A percentile compares a stretch with the other conserved stretches of the same genome.
Evolutionary conservation across 345 rosid species (phyloP).

Genomic region (Syzygium grande): DNA sequence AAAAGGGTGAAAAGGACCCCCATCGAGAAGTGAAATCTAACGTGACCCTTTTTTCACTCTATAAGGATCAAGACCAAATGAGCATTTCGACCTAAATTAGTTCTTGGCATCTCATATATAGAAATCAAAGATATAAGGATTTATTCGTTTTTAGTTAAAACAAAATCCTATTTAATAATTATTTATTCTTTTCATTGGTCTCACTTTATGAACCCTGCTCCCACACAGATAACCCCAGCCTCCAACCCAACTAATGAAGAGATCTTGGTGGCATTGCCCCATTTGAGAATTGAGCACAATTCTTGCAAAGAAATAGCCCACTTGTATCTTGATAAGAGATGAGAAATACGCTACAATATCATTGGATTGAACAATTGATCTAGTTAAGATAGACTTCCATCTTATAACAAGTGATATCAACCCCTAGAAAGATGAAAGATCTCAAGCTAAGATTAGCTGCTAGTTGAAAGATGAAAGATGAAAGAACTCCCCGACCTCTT

Average conservation of each 20-base stretch:
- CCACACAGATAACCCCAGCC: rapidly evolving
- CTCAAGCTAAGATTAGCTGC: background rate
- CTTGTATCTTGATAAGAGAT: background rate
- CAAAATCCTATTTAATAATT: background rate
- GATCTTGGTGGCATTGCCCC: background rate
- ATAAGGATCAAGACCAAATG: background rate
- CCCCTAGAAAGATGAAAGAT: background rate
- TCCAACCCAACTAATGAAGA: background rate
- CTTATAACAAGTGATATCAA: rapidly evolving
- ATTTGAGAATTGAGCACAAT: background rate
- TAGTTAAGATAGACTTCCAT: background rate
- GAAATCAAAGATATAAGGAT: background rate
- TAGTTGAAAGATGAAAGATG: too few species aligned
- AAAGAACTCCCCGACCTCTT: background rate
- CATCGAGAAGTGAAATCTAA: background rate
- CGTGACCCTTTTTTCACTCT: background rate
- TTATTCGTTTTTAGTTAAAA: background rate
- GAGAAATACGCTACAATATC: background rate
- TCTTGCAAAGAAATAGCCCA: background rate
- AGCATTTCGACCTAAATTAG: rapidly evolving
- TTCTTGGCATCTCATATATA: background rate
- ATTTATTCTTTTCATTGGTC: too few species aligned
- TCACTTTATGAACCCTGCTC: too few species aligned
- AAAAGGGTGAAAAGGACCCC: background rate
- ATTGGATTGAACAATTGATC: background rate